Conservation (phyloP, 768 basidiomycete genomes). For the Panaeolus papilionaceus region DNA sequence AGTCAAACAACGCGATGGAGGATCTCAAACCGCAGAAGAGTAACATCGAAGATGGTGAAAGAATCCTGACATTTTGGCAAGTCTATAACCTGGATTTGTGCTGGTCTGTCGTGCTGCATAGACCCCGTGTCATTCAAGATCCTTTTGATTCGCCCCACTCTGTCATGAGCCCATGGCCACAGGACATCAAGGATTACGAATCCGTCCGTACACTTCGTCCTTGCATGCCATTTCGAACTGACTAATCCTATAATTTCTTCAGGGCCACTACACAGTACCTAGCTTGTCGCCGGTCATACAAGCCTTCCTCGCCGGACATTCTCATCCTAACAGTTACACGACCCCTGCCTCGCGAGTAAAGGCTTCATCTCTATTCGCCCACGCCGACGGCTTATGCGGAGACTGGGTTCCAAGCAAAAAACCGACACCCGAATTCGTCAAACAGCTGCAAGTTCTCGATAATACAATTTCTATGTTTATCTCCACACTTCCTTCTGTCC, state of each 20-base stretch:
- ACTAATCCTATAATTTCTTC: conserved; percentile 23
- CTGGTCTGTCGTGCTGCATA: conserved; percentile 78
- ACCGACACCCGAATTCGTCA: conserved; percentile 45
- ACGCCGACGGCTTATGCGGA: conserved; percentile 64
- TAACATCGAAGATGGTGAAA: conserved; percentile 68
- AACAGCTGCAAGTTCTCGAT: conserved; percentile 68
- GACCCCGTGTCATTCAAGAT: conserved; percentile 71
- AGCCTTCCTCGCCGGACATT: conserved; percentile 66
- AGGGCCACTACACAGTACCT: conserved; percentile 65
- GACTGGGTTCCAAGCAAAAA: conserved; percentile 65
- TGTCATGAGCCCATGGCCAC: conserved; percentile 81
- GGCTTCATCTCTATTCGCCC: conserved; percentile 77
- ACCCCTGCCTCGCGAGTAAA: conserved; percentile 72
- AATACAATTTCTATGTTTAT: conserved; percentile 68
- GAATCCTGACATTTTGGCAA: conserved; percentile 83
- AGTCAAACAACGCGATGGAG: conserved; percentile 41
- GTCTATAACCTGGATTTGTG: conserved; percentile 82
- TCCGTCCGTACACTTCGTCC: conserved; percentile 48
- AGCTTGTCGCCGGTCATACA: conserved; percentile 63
- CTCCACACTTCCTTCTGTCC: conserved; percentile 61
- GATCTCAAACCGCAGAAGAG: conserved; percentile 65
- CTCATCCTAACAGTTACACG: conserved; percentile 64
- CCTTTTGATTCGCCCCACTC: conserved; percentile 59
- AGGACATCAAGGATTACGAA: conserved; percentile 75
- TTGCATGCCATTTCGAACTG: conserved; percentile 18